Percentiles rank a stretch among this genome's conserved stretches.
Evolutionary conservation across 495 filamentous ascomycete genomes (phyloP).

Genomic region (Achaetomiella virescens): DNA sequence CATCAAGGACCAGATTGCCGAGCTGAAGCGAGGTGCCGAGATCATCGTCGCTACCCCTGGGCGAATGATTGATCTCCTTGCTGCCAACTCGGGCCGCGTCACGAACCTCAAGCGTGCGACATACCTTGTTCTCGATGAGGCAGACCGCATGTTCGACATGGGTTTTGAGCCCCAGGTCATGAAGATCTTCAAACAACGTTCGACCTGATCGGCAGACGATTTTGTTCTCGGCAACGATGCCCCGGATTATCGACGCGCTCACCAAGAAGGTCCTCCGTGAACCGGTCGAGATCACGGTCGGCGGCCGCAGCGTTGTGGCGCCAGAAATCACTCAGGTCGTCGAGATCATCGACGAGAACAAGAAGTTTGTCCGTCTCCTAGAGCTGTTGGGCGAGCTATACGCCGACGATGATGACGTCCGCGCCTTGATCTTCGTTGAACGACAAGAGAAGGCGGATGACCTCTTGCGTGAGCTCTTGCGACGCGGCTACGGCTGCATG

Average conservation of each 20-base stretch:
- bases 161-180: conserved; percentile 97
- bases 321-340: conserved; percentile 94
- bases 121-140: conserved; percentile 93
- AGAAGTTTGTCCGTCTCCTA: conserved; percentile 78
- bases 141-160: conserved; percentile 99
- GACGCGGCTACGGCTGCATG: conserved; percentile 88
- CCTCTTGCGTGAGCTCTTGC: conserved; percentile 72
- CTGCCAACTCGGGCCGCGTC: conserved; percentile 85
- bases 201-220: conserved; percentile 90
- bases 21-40: conserved; percentile 90
- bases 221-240: conserved; percentile 94
- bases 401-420: conserved; percentile 78
- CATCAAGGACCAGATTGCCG: conserved; percentile 96
- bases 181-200: conserved; percentile 88
- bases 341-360: conserved; percentile 75
- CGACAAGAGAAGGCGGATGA: conserved; percentile 90
- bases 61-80: conserved; percentile 92
- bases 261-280: conserved; percentile 81
- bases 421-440: conserved; percentile 89
- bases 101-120: conserved; percentile 85
- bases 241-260: conserved; percentile 84
- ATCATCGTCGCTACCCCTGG: conserved; percentile 94
- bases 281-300: conserved; percentile 87
- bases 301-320: conserved; percentile 84
- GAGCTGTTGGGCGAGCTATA: conserved; percentile 86